Conservation (phyloP, 768 basidiomycete genomes). For the Kwoniella newhampshirensis region DNA sequence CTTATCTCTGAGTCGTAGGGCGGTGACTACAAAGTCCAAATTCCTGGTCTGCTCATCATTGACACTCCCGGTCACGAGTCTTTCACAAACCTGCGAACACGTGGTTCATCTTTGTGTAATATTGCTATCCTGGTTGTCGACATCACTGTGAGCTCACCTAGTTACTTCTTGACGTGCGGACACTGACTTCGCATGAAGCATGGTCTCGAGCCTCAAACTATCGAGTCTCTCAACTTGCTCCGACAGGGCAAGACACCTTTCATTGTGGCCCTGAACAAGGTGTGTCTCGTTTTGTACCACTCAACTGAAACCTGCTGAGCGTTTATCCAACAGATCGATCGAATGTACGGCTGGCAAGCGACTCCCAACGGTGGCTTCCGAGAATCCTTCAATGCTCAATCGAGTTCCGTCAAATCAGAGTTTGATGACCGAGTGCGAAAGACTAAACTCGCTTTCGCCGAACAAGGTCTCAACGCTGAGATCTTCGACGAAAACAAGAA, state of each 20-base stretch:
- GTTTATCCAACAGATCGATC: slow-evolving; percentile 71
- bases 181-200: slow-evolving; percentile 60
- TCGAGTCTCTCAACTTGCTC: slow-evolving; percentile 89
- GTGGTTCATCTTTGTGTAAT: slow-evolving; percentile 96
- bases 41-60: slow-evolving; percentile 91
- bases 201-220: slow-evolving; percentile 94
- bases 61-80: slow-evolving; percentile 99
- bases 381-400: slow-evolving; percentile 82
- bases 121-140: slow-evolving; percentile 98
- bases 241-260: slow-evolving; percentile 94
- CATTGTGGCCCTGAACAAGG: slow-evolving; percentile 98
- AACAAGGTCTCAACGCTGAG: slow-evolving; percentile 91
- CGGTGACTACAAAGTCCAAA: slow-evolving; percentile 83
- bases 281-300: slow-evolving; percentile 44
- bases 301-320: too few relatives aligned
- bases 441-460: slow-evolving; percentile 90
- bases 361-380: slow-evolving; percentile 90
- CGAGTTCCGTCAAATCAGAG: slow-evolving; percentile 75
- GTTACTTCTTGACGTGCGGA: not conserved
- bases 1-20: slow-evolving; percentile 59
- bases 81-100: slow-evolving; percentile 91
- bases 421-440: slow-evolving; percentile 84
- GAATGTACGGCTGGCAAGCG: slow-evolving; percentile 90
- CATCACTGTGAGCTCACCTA: slow-evolving; percentile 69
- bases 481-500: slow-evolving; percentile 98